Conservation (phyloP, 129 eudicot genomes). For the Artemisia tridentata region DNA sequence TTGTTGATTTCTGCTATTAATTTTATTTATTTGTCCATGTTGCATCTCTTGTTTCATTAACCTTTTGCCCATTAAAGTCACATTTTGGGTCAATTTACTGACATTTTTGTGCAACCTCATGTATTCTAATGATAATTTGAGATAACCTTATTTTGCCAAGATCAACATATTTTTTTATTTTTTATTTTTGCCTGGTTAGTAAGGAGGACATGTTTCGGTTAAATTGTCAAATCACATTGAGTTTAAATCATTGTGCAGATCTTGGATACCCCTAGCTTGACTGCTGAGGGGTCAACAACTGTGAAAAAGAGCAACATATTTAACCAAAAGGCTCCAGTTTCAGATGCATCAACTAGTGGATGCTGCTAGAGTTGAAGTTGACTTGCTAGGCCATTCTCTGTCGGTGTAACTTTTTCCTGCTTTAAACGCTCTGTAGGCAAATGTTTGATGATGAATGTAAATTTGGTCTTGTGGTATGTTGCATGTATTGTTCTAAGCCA, state of each 20-base stretch:
- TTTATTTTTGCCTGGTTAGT: neutral
- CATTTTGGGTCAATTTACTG: too few species aligned
- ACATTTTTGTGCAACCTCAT: too few species aligned
- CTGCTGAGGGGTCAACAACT: constrained; percentile 73
- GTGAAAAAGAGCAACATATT: constrained; percentile 81
- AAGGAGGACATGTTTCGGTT: neutral
- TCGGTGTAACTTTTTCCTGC: neutral
- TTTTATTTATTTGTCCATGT: too few species aligned
- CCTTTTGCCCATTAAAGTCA: too few species aligned
- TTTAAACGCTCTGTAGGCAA: constrained; percentile 2
- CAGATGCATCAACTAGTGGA: constrained; percentile 67
- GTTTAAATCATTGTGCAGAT: constrained; percentile 51
- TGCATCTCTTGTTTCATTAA: too few species aligned
- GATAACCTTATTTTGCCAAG: too few species aligned
- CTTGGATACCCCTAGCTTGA: constrained; percentile 86
- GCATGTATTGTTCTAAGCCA: neutral
- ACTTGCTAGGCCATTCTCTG: constrained; percentile 8
- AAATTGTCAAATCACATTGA: neutral
- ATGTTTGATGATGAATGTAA: constrained; percentile 19
- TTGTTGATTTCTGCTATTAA: too few species aligned
- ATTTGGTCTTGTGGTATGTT: constrained; percentile 13
- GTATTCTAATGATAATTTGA: too few species aligned
- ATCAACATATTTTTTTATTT: too few species aligned
- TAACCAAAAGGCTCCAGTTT: constrained; percentile 68
- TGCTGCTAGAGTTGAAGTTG: constrained; percentile 51